phyloP scores from a whole-genome alignment of 2,329 filamentous ascomycete species.

The Curvularia lunata region DNA sequence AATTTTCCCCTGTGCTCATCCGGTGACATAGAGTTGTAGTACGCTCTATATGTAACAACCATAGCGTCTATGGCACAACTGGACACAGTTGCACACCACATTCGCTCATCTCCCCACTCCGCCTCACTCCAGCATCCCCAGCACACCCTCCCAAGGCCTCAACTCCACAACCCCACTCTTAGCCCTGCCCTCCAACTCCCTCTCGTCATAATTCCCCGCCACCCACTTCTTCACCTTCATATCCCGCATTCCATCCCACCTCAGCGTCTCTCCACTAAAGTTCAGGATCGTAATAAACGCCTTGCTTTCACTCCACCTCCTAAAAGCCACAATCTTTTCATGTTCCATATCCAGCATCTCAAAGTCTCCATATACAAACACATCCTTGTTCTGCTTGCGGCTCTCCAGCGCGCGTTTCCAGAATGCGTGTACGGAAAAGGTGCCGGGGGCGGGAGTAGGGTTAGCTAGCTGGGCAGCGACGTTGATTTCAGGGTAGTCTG shows the following conservation, averaged over 20 bases:
- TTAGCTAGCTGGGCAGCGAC: constrained; percentile 58
- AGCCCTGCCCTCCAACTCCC: constrained; percentile 25
- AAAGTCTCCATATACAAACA: constrained; percentile 69
- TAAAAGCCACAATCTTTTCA: constrained; percentile 41
- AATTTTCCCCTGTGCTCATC: background rate
- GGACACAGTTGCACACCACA: background rate
- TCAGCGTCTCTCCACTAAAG: constrained; percentile 37
- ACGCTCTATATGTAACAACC: background rate
- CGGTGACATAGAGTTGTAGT: background rate
- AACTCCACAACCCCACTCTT: constrained; percentile 31
- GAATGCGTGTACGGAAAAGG: constrained; percentile 63
- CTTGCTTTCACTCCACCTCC: constrained; percentile 36
- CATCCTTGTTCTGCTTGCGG: constrained; percentile 63
- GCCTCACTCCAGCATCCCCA: constrained; percentile 31
- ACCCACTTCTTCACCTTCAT: constrained; percentile 45
- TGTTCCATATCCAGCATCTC: constrained; percentile 59
- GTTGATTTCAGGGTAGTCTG: constrained; percentile 62
- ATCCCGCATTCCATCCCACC: constrained; percentile 37
- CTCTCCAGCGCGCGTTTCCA: constrained; percentile 63
- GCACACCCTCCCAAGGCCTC: constrained; percentile 47
- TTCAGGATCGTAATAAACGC: constrained; percentile 45
- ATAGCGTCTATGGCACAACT: background rate
- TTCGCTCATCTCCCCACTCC: background rate
- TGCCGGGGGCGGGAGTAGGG: constrained; percentile 36
- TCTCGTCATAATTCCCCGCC: constrained; percentile 47